These are phyloP conservation scores for Dysphania ambrosioides DNA, from an alignment of 148 eudicot species.

Conservation along the genomic window DNA sequence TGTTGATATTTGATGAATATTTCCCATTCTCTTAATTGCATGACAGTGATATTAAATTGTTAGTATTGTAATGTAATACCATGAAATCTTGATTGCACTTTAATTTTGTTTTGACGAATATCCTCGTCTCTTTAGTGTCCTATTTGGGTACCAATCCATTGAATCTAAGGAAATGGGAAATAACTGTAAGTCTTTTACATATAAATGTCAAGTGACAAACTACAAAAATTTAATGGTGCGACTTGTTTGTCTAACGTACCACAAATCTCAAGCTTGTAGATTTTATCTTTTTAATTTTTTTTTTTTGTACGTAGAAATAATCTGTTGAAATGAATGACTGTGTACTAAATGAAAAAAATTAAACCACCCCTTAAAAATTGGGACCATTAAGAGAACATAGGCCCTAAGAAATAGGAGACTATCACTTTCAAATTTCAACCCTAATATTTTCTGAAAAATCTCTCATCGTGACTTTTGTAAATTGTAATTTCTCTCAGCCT, in stretches of 20 bases:
- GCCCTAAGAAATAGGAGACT: constrained; percentile 15
- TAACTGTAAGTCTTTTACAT: constrained; percentile 2
- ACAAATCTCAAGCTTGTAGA: constrained; percentile 2
- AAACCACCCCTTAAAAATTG: constrained; percentile 5
- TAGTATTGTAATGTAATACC: neutral
- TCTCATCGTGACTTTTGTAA: neutral
- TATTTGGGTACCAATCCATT: neutral
- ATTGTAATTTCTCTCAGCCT: neutral
- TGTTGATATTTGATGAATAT: neutral
- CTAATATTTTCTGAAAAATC: neutral
- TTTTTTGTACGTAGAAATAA: neutral
- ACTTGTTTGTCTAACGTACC: constrained; percentile 15
- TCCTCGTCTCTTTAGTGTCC: neutral
- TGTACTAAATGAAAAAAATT: constrained; percentile 21
- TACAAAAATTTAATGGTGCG: constrained; percentile 10
- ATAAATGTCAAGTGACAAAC: constrained; percentile 9
- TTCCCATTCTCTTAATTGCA: neutral
- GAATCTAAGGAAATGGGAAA: neutral
- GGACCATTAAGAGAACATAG: constrained; percentile 12
- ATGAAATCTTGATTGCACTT: neutral
- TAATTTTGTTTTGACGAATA: neutral
- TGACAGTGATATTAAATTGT: neutral
- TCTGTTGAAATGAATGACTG: neutral
- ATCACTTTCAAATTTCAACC: constrained; percentile 21
- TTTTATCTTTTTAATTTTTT: no score